A percentile compares a stretch with the other conserved stretches of the same genome.
Evolutionary conservation across 345 rosid species (phyloP).

Genomic region (Arabis hirsuta): DNA sequence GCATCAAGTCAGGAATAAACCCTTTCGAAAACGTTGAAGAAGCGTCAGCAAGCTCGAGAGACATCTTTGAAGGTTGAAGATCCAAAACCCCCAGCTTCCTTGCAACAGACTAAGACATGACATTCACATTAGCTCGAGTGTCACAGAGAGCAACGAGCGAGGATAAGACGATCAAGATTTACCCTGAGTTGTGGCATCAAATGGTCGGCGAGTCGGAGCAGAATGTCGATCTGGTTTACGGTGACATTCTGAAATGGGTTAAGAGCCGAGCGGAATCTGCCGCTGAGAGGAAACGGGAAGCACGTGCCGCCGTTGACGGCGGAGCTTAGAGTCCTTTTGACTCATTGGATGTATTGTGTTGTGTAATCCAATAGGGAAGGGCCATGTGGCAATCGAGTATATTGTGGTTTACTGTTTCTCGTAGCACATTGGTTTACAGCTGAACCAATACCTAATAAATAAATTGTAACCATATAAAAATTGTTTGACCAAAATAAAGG

Average conservation of each 20-base stretch:
- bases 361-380: background rate
- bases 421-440: constrained; percentile 31
- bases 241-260: constrained; percentile 38
- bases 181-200: constrained; percentile 83
- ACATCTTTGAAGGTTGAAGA: too few relatives aligned
- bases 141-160: constrained; percentile 71
- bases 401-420: constrained; percentile 23
- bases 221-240: constrained; percentile 37
- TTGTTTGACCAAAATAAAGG: background rate
- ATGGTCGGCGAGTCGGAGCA: constrained; percentile 50
- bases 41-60: too few relatives aligned
- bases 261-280: constrained; percentile 30
- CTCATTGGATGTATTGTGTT: constrained; percentile 1
- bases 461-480: background rate
- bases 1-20: too few relatives aligned
- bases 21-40: too few relatives aligned
- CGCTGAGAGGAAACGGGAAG: constrained; percentile 26
- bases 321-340: constrained; percentile 22
- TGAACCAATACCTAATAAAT: constrained; percentile 24
- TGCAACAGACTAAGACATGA: too few relatives aligned
- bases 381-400: constrained; percentile 33
- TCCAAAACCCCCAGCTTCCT: too few relatives aligned
- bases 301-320: constrained; percentile 36
- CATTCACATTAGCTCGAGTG: too few relatives aligned
- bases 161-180: constrained; percentile 64